Base-by-base conservation (phyloP, 306 rosid genomes). In the Calophaca sinica region DNA sequence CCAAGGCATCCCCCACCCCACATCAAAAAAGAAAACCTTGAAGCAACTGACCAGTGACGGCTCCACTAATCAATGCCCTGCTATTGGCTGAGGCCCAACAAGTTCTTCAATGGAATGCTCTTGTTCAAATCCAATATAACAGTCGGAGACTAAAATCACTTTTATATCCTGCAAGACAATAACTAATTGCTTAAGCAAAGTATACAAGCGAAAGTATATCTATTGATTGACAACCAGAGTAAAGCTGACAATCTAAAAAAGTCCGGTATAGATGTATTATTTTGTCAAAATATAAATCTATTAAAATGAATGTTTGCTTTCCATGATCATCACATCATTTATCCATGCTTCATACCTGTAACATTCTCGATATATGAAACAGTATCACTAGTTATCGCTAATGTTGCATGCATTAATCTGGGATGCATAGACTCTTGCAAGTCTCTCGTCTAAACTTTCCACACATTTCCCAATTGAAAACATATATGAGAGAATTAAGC, bases 101-200 rank as follows among this genome's bases (percentile, higher is more conserved):
- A 73, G 64, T 60, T 77, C 79, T 12, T 83, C 83, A 81, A 92
- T 68, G 55, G 91, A 80, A 80, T 88, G 88, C 76, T 88, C 96
- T 88, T 86, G 96, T 49, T 91, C 91, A 11, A 88, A 94, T 48
- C 93, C 92, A 74, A 94, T n/a, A 83, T 94, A 94, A 76, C 96
- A 94, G 88, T 94, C 98, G 2, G 98, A 94, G 70, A 94, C 88
- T 61, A 93, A 58, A 60, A 85, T 77, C 85, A 94, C 62, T 84
- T 88, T 91, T 85, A 90, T 59, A 38, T 83, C 97, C 96, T 88
- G 93, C 32, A 78, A 84, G 44, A 8, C 66, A 79, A 74, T 3
- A 8, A 62, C 39, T 13, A 36, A 12, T 11, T 3, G 6, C 29
- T 36, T 31, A 29, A 41, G 54, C 26, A 45, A 55, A 49, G 42